Evolutionary conservation across 2,329 filamentous ascomycete genomes (phyloP), one percentile per base, ranked within the genome.

Genomic region (Camillea tinctor): DNA sequence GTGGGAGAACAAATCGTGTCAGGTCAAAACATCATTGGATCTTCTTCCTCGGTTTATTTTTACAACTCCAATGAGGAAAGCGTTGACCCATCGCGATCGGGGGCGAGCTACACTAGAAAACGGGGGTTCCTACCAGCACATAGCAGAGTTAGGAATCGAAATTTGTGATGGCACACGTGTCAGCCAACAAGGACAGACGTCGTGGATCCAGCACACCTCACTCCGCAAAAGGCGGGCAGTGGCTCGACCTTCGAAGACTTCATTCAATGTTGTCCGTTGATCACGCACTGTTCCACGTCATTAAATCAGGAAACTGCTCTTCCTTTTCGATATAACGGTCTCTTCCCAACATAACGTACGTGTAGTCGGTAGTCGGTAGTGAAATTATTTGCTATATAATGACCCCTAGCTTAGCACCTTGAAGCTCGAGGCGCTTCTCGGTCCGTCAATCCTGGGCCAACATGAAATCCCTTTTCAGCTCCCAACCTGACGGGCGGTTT

Each of bases 1-100:
- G 7, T 9, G 7, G 60, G 60, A 52, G 55, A 56, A 54, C 50
- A 50, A 11, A 23, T 9, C 49, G 21, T 50, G 19, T n/a, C 21
- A 21, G 19, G 21, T 50, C 19, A 50, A 19, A n/a, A 19, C n/a
- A 50, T 21, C 49, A 19, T 50, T 22, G 49, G 49, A 44, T 50
- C 49, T 50, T 21, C 17, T 23, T 7, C 19, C 15, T 44, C 36
- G 3, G 6, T 44, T 15, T n/a, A 44, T n/a, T 44, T 44, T 44
- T 44, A 15, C 36, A 17, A 44, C 36, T 15, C 17, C 36, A 30
- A 44, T 44, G 36, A 11, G 17, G 36, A 44, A 30, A 44, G 36
- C 36, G 13, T 44, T 44, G 36, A 15, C 36, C 2, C 36, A 15
- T 44, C n/a, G 36, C n/a, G 36, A n/a, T n/a, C 36, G 36, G 36